These are phyloP conservation scores for Jacaranda mimosifolia DNA, from an alignment of 257 asterid genomes.

Conservation along the genomic window DNA sequence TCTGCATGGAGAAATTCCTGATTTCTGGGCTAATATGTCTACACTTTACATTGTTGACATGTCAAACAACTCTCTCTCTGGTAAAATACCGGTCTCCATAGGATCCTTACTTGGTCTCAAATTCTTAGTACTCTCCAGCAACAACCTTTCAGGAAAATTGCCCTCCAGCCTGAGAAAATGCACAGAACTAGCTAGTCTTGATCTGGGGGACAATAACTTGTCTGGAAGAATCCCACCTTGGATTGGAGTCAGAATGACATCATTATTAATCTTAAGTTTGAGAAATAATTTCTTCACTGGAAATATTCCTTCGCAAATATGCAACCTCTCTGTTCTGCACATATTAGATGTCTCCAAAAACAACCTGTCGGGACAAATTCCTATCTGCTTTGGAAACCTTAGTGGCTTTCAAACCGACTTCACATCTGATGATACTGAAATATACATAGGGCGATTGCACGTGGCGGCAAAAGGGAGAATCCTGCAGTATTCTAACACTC, in stretches of 20 bases:
- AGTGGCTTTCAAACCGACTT: conserved; percentile 40
- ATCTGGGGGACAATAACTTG: conserved; percentile 46
- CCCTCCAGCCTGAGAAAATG: conserved; percentile 46
- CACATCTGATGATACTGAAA: not conserved
- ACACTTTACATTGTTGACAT: conserved; percentile 39
- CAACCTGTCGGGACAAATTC: conserved; percentile 38
- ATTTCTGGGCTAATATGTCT: conserved; percentile 37
- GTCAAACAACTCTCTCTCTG: conserved; percentile 44
- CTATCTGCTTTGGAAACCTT: conserved; percentile 44
- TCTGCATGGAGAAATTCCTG: conserved; percentile 41
- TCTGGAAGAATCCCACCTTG: conserved; percentile 53
- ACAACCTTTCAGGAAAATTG: conserved; percentile 44
- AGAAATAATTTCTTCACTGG: conserved; percentile 44
- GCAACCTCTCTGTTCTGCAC: conserved; percentile 44
- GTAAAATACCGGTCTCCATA: conserved; percentile 43
- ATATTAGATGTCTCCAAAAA: conserved; percentile 45
- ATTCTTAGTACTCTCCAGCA: conserved; percentile 42
- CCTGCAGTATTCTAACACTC: conserved; percentile 30
- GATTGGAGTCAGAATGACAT: conserved; percentile 42
- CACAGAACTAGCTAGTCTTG: conserved; percentile 38
- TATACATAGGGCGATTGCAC: conserved; percentile 31
- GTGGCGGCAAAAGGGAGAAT: conserved; percentile 45
- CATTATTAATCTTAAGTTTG: conserved; percentile 41
- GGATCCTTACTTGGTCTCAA: conserved; percentile 33
- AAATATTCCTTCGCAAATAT: conserved; percentile 37